Evolutionary conservation across 2,329 filamentous ascomycete genomes (phyloP).

Genomic region (Elsinoe ampelina): DNA sequence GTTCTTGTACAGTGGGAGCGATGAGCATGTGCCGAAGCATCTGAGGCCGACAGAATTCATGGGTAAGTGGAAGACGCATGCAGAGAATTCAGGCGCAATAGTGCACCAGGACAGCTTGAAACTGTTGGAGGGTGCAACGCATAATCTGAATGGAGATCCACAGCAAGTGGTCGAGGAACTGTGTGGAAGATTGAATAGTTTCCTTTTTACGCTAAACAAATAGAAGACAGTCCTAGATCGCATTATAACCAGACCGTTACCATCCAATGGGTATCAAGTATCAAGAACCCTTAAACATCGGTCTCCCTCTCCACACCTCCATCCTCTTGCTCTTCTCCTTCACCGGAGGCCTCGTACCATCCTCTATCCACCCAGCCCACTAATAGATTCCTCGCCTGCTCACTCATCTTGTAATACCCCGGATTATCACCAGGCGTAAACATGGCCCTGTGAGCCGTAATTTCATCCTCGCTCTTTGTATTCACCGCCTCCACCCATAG

Average conservation of each 20-base stretch:
- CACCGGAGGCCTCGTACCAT: conserved; percentile 24
- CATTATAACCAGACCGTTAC: neutral
- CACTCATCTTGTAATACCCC: conserved; percentile 58
- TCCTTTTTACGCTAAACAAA: conserved; percentile 20
- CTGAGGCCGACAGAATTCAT: conserved; percentile 53
- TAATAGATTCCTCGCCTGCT: conserved; percentile 56
- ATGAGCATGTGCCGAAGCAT: conserved; percentile 53
- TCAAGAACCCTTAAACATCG: neutral
- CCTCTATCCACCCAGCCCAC: conserved; percentile 46
- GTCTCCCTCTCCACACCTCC: conserved; percentile 2
- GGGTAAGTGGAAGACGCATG: conserved; percentile 44
- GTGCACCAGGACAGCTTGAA: conserved; percentile 43
- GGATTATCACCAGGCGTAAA: conserved; percentile 65
- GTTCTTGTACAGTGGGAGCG: conserved; percentile 55
- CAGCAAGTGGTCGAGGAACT: conserved; percentile 41
- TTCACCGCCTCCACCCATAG: conserved; percentile 68
- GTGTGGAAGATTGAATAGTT: conserved; percentile 42
- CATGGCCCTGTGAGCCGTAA: conserved; percentile 71
- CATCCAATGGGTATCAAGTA: conserved; percentile 1
- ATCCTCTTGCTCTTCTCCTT: conserved; percentile 3
- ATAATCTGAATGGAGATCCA: conserved; percentile 42
- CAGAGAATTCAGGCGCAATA: conserved; percentile 35
- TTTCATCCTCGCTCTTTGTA: conserved; percentile 69
- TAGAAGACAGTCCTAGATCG: neutral
- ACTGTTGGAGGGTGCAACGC: conserved; percentile 41